These are phyloP conservation scores for Martiniozyma asiatica DNA, from an alignment of 1,139 yeast genomes.

Conservation along the genomic window DNA sequence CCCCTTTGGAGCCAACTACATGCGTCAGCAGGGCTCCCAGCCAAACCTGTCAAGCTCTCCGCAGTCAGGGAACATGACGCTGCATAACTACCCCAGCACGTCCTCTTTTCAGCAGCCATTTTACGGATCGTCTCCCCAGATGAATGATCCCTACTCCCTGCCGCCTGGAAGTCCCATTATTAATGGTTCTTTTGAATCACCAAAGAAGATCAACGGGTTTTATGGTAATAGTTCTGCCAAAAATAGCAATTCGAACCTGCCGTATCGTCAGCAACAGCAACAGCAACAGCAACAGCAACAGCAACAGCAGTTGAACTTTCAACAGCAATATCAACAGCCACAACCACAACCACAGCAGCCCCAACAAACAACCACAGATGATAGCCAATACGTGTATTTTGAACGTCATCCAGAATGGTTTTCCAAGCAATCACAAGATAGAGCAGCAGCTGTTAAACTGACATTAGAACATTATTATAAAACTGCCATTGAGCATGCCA, in stretches of 20 bases:
- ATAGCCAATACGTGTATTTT: conserved; percentile 47
- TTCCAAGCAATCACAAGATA: conserved; percentile 56
- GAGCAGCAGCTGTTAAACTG: conserved; percentile 60
- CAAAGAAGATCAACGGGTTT: background rate
- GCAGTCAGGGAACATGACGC: conserved; percentile 1
- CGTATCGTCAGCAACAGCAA: conserved; percentile 6
- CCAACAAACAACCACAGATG: too few species aligned
- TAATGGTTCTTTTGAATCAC: background rate
- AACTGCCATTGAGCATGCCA: conserved; percentile 68
- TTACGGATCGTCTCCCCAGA: background rate
- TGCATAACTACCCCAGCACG: too few species aligned
- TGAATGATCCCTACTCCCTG: conserved; percentile 1
- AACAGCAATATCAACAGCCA: conserved; percentile 12
- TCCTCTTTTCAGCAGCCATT: too few species aligned
- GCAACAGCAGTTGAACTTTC: conserved; percentile 2
- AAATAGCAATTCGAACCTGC: background rate
- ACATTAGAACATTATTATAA: conserved; percentile 66
- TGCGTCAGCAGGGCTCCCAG: conserved; percentile 1
- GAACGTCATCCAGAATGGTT: conserved; percentile 78
- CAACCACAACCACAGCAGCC: too few species aligned
- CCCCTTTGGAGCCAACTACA: conserved; percentile 1
- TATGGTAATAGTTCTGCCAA: background rate
- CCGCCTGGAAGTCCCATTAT: background rate
- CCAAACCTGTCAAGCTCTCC: conserved; percentile 2
- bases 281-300: conserved; percentile 5